Conservation (phyloP, 2,329 filamentous ascomycete genomes). For the Fusarium nisikadoi region DNA sequence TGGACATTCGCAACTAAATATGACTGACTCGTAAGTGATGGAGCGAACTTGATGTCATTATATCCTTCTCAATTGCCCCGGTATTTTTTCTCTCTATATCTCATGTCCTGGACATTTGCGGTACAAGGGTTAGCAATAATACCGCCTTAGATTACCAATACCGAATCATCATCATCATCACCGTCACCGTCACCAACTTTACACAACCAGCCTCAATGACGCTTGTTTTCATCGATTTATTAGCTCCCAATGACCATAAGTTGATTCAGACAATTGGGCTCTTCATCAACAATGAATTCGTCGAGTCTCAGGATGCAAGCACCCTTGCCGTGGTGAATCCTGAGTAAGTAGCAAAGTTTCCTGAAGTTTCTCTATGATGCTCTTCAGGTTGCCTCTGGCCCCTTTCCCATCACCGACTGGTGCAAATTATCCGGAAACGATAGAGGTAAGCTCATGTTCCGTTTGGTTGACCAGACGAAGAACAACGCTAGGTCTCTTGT, state of each 20-base stretch:
- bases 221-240: not conserved
- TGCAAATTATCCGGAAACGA: not conserved
- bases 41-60: not conserved
- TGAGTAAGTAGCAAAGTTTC: not conserved
- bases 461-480: not conserved
- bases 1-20: not conserved
- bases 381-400: not conserved
- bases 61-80: no score
- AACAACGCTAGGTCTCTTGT: not conserved
- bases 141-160: not conserved
- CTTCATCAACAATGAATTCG: not conserved
- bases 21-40: not conserved
- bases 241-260: not conserved
- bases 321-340: not conserved
- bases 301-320: not conserved
- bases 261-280: not conserved
- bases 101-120: not conserved
- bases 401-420: not conserved
- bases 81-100: no score
- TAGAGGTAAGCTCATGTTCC: not conserved
- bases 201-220: not conserved
- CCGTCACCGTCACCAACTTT: not conserved
- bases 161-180: not conserved
- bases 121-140: not conserved
- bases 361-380: not conserved